phyloP scores from a whole-genome alignment of 148 eudicot genomes.

The Rhododendron ovatum region DNA sequence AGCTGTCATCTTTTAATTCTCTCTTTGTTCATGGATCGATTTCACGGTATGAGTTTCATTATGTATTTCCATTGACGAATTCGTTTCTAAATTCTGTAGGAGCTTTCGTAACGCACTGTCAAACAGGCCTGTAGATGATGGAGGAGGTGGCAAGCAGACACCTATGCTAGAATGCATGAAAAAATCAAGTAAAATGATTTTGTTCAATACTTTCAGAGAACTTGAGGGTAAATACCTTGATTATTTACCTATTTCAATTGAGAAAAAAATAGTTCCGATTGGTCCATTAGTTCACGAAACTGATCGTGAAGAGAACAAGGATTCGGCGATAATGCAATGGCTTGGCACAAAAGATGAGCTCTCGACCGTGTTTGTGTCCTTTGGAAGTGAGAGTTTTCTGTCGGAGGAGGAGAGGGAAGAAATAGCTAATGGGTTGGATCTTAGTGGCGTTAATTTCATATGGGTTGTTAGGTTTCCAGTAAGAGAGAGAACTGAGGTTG shows the following conservation, averaged over 20 bases:
- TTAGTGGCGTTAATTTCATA: slow-evolving; percentile 18
- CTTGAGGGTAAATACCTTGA: slow-evolving; percentile 22
- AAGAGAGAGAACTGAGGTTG: slow-evolving; percentile 5
- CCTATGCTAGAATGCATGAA: no score
- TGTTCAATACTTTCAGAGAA: slow-evolving; percentile 12
- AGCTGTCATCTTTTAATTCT: no score
- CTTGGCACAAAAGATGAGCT: slow-evolving; percentile 9
- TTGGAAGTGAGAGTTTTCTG: slow-evolving; percentile 27
- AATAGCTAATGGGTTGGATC: slow-evolving; percentile 27
- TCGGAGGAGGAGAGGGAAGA: slow-evolving; percentile 16
- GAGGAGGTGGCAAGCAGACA: no score
- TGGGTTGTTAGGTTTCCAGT: slow-evolving; percentile 22
- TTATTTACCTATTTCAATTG: not conserved
- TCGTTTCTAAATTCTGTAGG: no score
- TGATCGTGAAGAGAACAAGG: not conserved
- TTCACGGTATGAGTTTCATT: no score
- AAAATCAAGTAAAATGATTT: not conserved
- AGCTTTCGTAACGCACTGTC: no score
- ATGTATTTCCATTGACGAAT: no score
- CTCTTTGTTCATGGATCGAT: no score
- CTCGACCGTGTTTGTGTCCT: slow-evolving; percentile 20
- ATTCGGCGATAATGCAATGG: slow-evolving; percentile 15
- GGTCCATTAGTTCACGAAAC: slow-evolving; percentile 21
- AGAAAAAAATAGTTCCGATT: slow-evolving; percentile 15
- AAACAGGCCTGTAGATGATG: no score